Evolutionary conservation across 2,329 filamentous ascomycete species (phyloP), one percentile per base, ranked within the genome.

Genomic region (Eutypa lata): DNA sequence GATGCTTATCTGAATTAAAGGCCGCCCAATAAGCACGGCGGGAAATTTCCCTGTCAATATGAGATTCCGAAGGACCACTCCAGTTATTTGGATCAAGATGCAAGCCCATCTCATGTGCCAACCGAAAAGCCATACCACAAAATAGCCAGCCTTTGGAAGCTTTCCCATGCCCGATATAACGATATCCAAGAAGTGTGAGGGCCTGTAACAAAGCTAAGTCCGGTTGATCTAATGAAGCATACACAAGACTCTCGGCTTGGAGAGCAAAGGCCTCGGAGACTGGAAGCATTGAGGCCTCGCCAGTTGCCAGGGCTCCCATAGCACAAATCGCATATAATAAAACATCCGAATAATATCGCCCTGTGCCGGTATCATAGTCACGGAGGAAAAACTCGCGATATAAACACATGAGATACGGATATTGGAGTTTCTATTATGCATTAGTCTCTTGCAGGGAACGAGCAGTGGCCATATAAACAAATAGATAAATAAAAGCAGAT

Each of bases 41-140:
- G 3, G 76, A 61, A 16, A 80, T 74, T 55, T 80, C 76, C n/a
- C 73, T 69, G 26, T 79, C 77, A 1, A 72, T 65, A 37, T 64
- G 58, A 18, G 67, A 66, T 37, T 76, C 73, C 5, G 65, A 65
- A 7, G 70, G 67, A 21, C 68, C 66, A 44, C 73, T 70, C 77
- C 76, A 79, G 56, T 79, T 79, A 48, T 69, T 76, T 1, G 77
- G 77, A 48, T 80, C 77, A 0, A 80, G 68, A 57, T 80, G 77
- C 16, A 80, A 67, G 1, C 77, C 77, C 77, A 80, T 80, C 57
- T 78, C 77, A 48, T 79, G 76, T 0, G 76, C 73, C 14, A 80
- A 66, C 4, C 77, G 71, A 56, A 78, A 80, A 8, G 76, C 76
- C 76, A 80, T 79, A 46, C 76, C 76, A 26, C 75, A 78, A 49